phyloP scores from a whole-genome alignment of 2,329 filamentous ascomycete genomes.

The Claviceps arundinis region DNA sequence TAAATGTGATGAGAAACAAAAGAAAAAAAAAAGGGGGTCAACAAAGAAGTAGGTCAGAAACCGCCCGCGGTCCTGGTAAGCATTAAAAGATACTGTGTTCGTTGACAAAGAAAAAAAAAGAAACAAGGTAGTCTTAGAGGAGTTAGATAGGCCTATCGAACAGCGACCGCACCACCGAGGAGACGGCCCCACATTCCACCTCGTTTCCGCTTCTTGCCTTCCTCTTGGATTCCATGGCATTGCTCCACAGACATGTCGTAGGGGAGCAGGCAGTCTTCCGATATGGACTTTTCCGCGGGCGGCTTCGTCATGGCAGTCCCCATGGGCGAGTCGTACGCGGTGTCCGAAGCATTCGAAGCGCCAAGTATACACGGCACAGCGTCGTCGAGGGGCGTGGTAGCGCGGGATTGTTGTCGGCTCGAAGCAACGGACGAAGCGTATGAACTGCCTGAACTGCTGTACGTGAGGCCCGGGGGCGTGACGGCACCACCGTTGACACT shows the following conservation, averaged over 20 bases:
- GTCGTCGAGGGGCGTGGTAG: conserved; percentile 39
- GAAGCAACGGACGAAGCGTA: conserved; percentile 35
- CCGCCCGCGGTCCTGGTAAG: not conserved
- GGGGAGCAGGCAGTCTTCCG: conserved; percentile 28
- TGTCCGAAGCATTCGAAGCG: conserved; percentile 17
- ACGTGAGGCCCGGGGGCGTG: conserved; percentile 35
- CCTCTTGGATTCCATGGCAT: conserved; percentile 35
- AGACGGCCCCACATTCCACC: conserved; percentile 39
- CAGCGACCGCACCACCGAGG: conserved; percentile 31
- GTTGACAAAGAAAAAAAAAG: not conserved
- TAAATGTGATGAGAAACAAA: no score
- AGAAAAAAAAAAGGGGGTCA: not conserved
- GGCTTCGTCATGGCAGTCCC: conserved; percentile 30
- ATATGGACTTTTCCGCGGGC: conserved; percentile 10
- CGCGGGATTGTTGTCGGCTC: conserved; percentile 33
- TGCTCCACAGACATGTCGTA: conserved; percentile 44
- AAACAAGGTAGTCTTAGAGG: not conserved
- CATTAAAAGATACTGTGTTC: not conserved
- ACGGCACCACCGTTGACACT: conserved; percentile 19
- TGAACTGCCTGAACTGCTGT: conserved; percentile 36
- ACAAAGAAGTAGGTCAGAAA: not conserved
- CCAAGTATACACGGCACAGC: conserved; percentile 30
- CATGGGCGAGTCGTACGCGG: conserved; percentile 37
- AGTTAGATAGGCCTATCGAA: conserved; percentile 16
- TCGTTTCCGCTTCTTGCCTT: conserved; percentile 35